Percentiles rank a stretch among this genome's conserved stretches.
Conservation (phyloP, 805 yeast genomes). For the Nakazawaea ishiwadae region DNA sequence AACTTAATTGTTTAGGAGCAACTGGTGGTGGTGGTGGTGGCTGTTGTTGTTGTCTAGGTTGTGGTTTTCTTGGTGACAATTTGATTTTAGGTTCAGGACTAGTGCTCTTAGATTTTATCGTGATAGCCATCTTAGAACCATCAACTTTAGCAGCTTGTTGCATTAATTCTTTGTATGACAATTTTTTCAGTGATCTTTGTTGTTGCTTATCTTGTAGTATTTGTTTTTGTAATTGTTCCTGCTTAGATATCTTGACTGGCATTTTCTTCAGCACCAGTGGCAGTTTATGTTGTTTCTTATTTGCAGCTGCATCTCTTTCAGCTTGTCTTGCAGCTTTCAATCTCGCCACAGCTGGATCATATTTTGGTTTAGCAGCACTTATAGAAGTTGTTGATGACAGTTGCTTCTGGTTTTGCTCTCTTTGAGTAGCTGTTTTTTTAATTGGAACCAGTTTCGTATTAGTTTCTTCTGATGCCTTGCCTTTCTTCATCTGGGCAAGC, state of each 20-base stretch:
- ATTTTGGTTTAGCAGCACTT: conserved; percentile 20
- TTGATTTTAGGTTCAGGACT: conserved; percentile 7
- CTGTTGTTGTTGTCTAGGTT: too few relatives aligned
- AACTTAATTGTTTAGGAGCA: too few relatives aligned
- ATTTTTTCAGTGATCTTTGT: conserved; percentile 31
- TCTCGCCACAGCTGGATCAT: conserved; percentile 69
- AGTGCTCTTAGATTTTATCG: conserved; percentile 20
- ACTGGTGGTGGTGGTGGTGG: not conserved
- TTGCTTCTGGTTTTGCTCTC: not conserved
- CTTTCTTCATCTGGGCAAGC: conserved; percentile 23
- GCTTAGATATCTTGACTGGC: conserved; percentile 15
- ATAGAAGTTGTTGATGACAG: conserved; percentile 1
- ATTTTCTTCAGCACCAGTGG: too few relatives aligned
- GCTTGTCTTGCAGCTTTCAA: conserved; percentile 61
- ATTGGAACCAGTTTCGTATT: too few relatives aligned
- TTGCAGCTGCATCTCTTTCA: conserved; percentile 37
- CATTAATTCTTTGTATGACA: conserved; percentile 66
- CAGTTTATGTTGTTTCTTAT: conserved; percentile 10
- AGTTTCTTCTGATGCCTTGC: too few relatives aligned
- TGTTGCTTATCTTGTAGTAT: conserved; percentile 8
- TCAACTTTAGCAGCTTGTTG: conserved; percentile 62
- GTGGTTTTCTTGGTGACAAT: too few relatives aligned
- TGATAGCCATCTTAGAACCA: conserved; percentile 37
- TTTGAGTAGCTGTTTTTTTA: not conserved
- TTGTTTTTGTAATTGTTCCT: conserved; percentile 4